Conservation (phyloP, 108 stramenopile genomes). For the Cyclostephanos tholiformis region DNA sequence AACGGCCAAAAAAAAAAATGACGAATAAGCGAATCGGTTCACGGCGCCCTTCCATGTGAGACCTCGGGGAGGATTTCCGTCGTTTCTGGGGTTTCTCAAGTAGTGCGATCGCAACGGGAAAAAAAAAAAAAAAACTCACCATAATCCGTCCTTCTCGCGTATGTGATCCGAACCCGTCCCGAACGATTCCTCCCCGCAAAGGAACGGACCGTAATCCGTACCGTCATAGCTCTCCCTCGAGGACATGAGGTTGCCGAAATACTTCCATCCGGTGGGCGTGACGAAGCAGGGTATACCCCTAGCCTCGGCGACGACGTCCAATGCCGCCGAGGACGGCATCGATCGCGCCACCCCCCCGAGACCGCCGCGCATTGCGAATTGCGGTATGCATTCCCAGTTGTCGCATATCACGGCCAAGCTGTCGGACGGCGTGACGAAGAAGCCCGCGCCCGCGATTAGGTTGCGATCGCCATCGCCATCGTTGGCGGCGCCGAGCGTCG, state of each 20-base stretch:
- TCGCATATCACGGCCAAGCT: conserved; percentile 97
- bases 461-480: conserved; percentile 99
- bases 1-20: background rate
- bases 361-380: conserved; percentile 90
- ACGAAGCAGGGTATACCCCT: conserved; percentile 89
- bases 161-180: conserved; percentile 99
- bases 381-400: conserved; percentile 94
- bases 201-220: conserved; percentile 92
- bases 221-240: conserved; percentile 88
- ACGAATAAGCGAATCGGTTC: background rate
- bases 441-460: conserved; percentile 95
- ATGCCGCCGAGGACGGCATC: conserved; percentile 97
- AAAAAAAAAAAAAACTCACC: conserved; percentile 21
- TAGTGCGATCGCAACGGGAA: no score
- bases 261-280: conserved; percentile 99
- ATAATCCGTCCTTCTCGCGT: conserved; percentile 99
- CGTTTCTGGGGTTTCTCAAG: background rate
- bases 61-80: no score
- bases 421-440: conserved; percentile 99
- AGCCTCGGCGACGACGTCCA: conserved; percentile 93
- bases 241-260: conserved; percentile 99
- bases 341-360: conserved; percentile 95
- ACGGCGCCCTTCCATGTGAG: background rate
- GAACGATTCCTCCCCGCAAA: conserved; percentile 99
- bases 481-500: conserved; percentile 95